A percentile compares a stretch with the other conserved stretches of the same genome.
Conservation (phyloP, 352 stramenopile species). For the Elongisporangium anandrum region DNA sequence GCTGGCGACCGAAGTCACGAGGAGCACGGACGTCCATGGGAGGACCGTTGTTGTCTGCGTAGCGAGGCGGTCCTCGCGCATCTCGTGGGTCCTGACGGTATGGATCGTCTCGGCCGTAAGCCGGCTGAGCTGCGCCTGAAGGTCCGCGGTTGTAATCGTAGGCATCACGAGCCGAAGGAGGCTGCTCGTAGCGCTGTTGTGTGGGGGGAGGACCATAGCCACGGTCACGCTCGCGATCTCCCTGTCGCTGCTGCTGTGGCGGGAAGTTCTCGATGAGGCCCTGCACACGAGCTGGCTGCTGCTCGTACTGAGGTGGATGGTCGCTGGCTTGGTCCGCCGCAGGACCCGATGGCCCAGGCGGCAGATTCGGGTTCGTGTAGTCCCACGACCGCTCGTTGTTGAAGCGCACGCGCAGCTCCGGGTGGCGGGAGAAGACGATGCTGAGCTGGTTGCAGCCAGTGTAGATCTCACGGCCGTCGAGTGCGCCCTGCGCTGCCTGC, state of each 20-base stretch:
- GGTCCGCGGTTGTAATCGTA: constrained; percentile 10
- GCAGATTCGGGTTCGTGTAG: constrained; percentile 74
- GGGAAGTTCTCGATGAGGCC: constrained; percentile 5
- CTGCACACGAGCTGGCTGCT: not conserved
- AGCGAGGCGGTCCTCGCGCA: constrained; percentile 13
- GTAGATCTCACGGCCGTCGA: constrained; percentile 83
- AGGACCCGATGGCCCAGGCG: constrained; percentile 19
- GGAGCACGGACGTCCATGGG: constrained; percentile 11
- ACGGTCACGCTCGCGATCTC: constrained; percentile 5
- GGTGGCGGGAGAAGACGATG: constrained; percentile 73
- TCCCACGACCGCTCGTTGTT: constrained; percentile 74
- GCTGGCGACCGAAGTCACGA: constrained; percentile 18
- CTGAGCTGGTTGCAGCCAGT: constrained; percentile 80
- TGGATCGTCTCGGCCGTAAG: constrained; percentile 14
- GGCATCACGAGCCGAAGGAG: constrained; percentile 10
- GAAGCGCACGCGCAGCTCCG: constrained; percentile 65
- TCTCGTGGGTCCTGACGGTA: constrained; percentile 15
- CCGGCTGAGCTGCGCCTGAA: constrained; percentile 4
- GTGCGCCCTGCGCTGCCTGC: constrained; percentile 54
- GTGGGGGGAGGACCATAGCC: constrained; percentile 14
- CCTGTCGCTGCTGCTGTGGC: constrained; percentile 11
- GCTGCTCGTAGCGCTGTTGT: constrained; percentile 1
- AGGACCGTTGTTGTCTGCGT: constrained; percentile 14
- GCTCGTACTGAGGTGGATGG: not conserved
- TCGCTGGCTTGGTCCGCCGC: not conserved